These are phyloP conservation scores for Sugiyamaella lignohabitans DNA, from an alignment of 805 yeast species.

Conservation along the genomic window DNA sequence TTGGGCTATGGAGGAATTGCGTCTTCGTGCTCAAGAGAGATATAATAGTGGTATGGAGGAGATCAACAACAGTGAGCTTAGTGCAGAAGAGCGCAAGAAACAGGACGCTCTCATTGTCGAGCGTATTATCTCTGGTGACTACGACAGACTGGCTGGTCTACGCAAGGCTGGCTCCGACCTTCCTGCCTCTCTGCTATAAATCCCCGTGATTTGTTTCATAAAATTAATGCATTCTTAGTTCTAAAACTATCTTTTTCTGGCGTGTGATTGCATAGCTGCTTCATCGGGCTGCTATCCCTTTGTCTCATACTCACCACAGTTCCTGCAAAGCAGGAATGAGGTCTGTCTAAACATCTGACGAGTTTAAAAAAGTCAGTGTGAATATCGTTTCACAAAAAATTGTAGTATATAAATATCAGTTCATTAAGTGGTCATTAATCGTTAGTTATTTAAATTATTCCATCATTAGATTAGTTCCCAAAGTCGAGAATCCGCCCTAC, in stretches of 20 bases:
- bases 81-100: constrained; percentile 51
- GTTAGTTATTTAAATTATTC: too few relatives aligned
- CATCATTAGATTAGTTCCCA: neutral
- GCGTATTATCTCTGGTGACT: constrained; percentile 76
- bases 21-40: constrained; percentile 67
- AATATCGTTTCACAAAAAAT: too few relatives aligned
- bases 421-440: neutral
- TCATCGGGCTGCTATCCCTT: too few relatives aligned
- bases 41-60: constrained; percentile 47
- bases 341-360: too few relatives aligned
- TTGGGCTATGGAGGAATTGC: constrained; percentile 81
- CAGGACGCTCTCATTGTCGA: constrained; percentile 76
- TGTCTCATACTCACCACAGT: too few relatives aligned
- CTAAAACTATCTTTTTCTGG: too few relatives aligned
- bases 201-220: neutral
- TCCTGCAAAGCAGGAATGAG: too few relatives aligned
- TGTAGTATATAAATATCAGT: too few relatives aligned
- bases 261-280: too few relatives aligned
- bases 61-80: constrained; percentile 35
- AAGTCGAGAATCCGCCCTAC: constrained; percentile 15
- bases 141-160: constrained; percentile 48
- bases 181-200: constrained; percentile 31
- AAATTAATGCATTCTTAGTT: too few relatives aligned
- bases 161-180: constrained; percentile 31
- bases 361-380: too few relatives aligned